Percentiles rank a stretch among this genome's conserved stretches.
phyloP scores from a whole-genome alignment of 2,329 filamentous ascomycete genomes.

The Ascochyta pisi region DNA sequence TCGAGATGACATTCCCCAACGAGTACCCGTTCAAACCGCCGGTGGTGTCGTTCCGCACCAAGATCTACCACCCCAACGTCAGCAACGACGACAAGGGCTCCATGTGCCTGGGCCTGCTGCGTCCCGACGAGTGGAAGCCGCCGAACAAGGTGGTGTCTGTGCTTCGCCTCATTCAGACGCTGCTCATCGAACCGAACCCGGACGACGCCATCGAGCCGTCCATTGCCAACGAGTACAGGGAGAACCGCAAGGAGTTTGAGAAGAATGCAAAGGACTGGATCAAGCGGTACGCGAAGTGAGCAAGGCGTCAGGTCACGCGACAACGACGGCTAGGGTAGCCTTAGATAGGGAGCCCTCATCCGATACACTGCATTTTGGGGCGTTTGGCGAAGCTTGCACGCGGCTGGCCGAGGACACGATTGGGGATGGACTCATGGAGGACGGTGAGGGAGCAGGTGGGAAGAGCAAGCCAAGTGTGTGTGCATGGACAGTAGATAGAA shows the following conservation, averaged over 20 bases:
- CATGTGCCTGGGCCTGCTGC: constrained; percentile 86
- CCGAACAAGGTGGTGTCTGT: constrained; percentile 77
- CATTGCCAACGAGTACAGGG: constrained; percentile 84
- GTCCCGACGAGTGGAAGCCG: constrained; percentile 91
- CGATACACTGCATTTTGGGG: constrained; percentile 36
- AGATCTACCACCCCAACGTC: constrained; percentile 95
- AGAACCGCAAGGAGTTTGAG: constrained; percentile 72
- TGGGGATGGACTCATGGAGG: neutral
- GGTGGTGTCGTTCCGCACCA: constrained; percentile 78
- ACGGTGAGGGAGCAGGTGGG: no score
- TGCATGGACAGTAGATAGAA: constrained; percentile 1
- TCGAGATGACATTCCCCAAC: constrained; percentile 74
- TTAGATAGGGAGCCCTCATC: neutral
- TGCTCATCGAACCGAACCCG: constrained; percentile 81
- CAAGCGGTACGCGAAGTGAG: constrained; percentile 69
- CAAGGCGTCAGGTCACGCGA: constrained; percentile 12
- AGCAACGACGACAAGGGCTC: constrained; percentile 84
- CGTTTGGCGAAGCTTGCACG: constrained; percentile 41
- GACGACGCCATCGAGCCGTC: constrained; percentile 87
- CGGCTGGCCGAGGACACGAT: constrained; percentile 13
- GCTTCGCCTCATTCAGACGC: constrained; percentile 75
- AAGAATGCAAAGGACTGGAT: constrained; percentile 79
- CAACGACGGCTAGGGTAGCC: constrained; percentile 1
- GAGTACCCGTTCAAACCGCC: constrained; percentile 94
- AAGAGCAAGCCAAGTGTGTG: constrained; percentile 9